Evolutionary conservation across 2,329 filamentous ascomycete species (phyloP).

Genomic region (Paracorniculantispora psalliotae): DNA sequence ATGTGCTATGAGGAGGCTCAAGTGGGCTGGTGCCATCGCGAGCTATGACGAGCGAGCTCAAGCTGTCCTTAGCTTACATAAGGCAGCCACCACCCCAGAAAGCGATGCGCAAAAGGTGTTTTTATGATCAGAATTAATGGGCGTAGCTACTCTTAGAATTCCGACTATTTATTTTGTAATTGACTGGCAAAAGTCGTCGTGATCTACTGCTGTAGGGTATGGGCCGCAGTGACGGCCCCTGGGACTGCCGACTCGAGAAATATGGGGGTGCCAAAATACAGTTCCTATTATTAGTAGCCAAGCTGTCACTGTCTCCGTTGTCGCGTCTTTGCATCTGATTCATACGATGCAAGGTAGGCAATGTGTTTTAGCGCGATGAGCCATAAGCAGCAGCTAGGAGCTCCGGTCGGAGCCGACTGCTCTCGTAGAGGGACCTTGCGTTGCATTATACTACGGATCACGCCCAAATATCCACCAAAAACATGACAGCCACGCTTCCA

Average conservation of each 20-base stretch:
- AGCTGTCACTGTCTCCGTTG: background rate
- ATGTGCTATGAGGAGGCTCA: slow-evolving; percentile 5
- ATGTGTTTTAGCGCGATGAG: background rate
- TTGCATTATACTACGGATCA: background rate
- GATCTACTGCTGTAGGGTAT: background rate
- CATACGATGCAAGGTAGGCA: background rate
- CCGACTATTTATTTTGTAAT: background rate
- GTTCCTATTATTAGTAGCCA: background rate
- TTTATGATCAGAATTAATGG: background rate
- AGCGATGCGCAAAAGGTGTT: background rate
- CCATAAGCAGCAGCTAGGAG: background rate
- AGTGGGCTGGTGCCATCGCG: background rate
- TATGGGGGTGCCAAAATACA: background rate
- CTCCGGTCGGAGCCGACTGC: background rate
- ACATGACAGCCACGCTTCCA: slow-evolving; percentile 4
- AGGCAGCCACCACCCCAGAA: background rate
- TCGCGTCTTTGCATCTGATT: background rate
- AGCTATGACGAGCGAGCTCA: background rate
- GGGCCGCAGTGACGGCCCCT: background rate
- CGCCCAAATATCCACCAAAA: background rate
- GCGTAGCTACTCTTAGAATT: background rate
- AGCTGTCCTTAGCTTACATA: slow-evolving; percentile 11
- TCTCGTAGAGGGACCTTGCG: background rate
- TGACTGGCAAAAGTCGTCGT: background rate
- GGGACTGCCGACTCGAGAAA: background rate